Evolutionary conservation across 2,329 filamentous ascomycete genomes (phyloP).

Genomic region (Aspergillus puulaauensis): DNA sequence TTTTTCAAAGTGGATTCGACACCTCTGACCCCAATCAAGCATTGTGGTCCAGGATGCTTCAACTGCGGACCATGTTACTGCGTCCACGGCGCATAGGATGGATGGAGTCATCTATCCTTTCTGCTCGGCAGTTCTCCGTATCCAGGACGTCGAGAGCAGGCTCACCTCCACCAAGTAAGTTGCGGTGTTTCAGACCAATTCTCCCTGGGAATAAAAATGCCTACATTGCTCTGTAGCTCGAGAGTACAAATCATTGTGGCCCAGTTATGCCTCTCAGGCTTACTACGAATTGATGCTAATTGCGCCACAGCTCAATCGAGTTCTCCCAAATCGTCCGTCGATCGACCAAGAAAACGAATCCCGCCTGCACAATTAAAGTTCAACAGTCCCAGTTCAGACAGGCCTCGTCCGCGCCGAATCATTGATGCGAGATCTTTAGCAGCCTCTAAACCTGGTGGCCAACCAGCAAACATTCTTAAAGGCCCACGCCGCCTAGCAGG

Average conservation of each 20-base stretch:
- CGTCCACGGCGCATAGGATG: constrained; percentile 12
- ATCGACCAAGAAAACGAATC: constrained; percentile 10
- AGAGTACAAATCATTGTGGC: not conserved
- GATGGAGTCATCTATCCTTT: constrained; percentile 12
- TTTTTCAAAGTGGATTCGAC: not conserved
- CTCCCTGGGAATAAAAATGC: not conserved
- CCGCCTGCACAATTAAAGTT: constrained; percentile 20
- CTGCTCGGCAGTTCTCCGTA: constrained; percentile 29
- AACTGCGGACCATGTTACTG: constrained; percentile 17
- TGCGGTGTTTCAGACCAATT: not conserved
- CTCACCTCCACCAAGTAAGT: constrained; percentile 25
- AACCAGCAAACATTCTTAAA: constrained; percentile 33
- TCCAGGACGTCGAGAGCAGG: constrained; percentile 18
- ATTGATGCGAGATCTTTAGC: constrained; percentile 40
- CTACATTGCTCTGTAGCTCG: not conserved
- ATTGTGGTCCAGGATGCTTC: constrained; percentile 26
- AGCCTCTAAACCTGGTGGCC: constrained; percentile 26
- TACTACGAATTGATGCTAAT: not conserved
- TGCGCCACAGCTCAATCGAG: not conserved
- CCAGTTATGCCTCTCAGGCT: not conserved
- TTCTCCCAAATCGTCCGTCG: not conserved
- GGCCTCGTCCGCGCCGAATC: constrained; percentile 26
- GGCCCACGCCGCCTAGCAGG: constrained; percentile 25
- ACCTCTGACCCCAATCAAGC: not conserved
- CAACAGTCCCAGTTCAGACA: constrained; percentile 17